Evolutionary conservation across 352 stramenopile genomes (phyloP), one percentile per base, ranked within the genome.

Genomic region (Pythium rishiriense): DNA sequence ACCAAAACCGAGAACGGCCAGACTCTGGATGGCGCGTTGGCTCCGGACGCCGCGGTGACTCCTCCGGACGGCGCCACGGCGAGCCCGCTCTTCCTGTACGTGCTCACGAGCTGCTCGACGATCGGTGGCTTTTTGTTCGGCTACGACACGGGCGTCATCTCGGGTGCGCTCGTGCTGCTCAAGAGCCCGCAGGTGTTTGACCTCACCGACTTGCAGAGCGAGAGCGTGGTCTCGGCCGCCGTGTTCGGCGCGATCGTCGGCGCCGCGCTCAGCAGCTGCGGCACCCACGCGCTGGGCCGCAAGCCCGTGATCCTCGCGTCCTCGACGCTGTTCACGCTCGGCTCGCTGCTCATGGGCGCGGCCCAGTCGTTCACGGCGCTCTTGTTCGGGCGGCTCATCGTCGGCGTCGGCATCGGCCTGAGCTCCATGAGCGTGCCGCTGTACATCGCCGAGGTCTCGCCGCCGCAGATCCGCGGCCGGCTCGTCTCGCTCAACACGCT

Each of bases 101-200:
- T 90, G 28, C 81, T 93, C 35, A 93, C 79, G 46, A 64, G 74
- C 46, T 88, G 79, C 62, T 87, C 84, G 21, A 89, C 84, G 15
- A 80, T 90, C 54, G 84, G 84, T 51, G 84, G 84, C 43, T 93
- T 93, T 60, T 67, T 93, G 41, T 93, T 93, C 55, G 84, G 84
- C 60, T 93, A 93, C 63, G 85, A 93, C 65, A 93, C 85, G 35
- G 85, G 85, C 24, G 83, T 92, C 29, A 92, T 94, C 56, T 92
- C 83, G 10, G 83, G 85, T 7, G 84, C 81, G 26, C 67, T 93
- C 49, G 79, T 93, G 54, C 76, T 91, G 39, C 69, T 93, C 33
- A 76, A 90, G 61, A 82, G 73, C 41, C 82, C 82, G 0, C 58
- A 87, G 1, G 79, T 76, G 3, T 91, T 93, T 59, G 42, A 74